Base-by-base conservation (phyloP, 2,329 filamentous ascomycete genomes). In the Sporothrix humicola region DNA sequence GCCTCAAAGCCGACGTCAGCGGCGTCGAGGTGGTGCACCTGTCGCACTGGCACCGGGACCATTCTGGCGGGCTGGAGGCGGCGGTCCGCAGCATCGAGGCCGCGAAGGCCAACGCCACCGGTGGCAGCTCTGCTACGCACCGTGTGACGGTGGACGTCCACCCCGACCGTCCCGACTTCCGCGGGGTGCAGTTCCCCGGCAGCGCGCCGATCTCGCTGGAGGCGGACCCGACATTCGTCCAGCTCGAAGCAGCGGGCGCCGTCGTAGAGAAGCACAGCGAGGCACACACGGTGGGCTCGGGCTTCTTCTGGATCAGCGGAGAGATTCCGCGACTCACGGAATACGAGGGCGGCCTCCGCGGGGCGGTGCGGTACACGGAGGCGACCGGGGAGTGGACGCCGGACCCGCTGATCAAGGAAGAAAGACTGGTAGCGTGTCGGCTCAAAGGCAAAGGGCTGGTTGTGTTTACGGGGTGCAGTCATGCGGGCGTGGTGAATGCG, bases 41-140 rank as follows among this genome's bases (percentile, higher is more conserved):
- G 31, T 86, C 85, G 5, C 84, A 87, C 76, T 87, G 87, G 87
- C 85, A 89, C 79, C 82, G 86, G 54, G 85, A 89, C 75, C 85
- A 89, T 75, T 87, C 85, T 37, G 85, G 85, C 23, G 86, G 87
- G 5, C 81, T 89, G 79, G 78, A 84, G 23, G 81, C 81, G 61
- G 85, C 87, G n/a, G 79, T 89, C 61, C 77, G 80, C 20, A 81
- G 85, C 81, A 85, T 88, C 61, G 83, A 82, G 2, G 78, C 81
- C 0, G 84, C 83, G 10, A 83, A 83, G 1, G 31, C 31, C 17
- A n/a, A 23, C 1, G 37, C 37, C 37, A 3, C 37, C 5, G 12
- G 6, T 6, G 23, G 2, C 26, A 46, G n/a, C 42, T 71, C 23
- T 26, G 23, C 23, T 26, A 26, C 23, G 23, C 23, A 26, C 23